Base-by-base conservation (phyloP, 805 yeast species). In the Candida easanensis region DNA sequence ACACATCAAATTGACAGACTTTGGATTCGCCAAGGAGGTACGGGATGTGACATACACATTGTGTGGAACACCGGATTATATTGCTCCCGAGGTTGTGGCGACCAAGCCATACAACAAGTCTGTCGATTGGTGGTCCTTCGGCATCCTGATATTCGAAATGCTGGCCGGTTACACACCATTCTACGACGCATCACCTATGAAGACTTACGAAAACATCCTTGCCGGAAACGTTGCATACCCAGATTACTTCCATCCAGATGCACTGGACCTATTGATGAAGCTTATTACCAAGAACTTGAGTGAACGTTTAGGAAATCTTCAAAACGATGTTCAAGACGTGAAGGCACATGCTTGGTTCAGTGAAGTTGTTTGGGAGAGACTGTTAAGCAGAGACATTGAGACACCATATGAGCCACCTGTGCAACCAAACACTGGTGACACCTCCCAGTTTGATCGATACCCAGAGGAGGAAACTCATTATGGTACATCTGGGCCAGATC, bases 51-150 rank as follows among this genome's bases (percentile, higher is more conserved):
- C 97, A 3, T 90, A 88, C 78, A 90, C 97, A 0, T 71, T 90
- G 49, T 90, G 97, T 70, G 95, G 95, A 22, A 90, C 97, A 0
- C 97, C 97, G 0, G 97, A 90, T 65, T 90, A 90, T 68, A 88
- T 90, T 55, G 97, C 97, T 0, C 97, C 97, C 2, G 97, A 90
- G 64, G 96, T 90, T 7, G 88, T 90, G 45, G 84, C 95, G 27
- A 84, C 96, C 18, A 89, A 88, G 64, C 95, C 97, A 2, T 90
- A 90, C 69, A 90, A 90, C 66, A 89, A 89, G 64, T 84, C 95
- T 10, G 96, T 90, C 26, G 97, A 90, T 64, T 90, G 97, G 97
- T 90, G 97, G 97, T 88, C 96, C 1, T 77, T 90, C 53, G 97
- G 97, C 9, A 86, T 90, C 25, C 73, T 90, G 42, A 88, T 90